Percentiles rank a stretch among this genome's conserved stretches.
Evolutionary conservation across 768 basidiomycete species (phyloP).

Genomic region (Suillus hirtellus): DNA sequence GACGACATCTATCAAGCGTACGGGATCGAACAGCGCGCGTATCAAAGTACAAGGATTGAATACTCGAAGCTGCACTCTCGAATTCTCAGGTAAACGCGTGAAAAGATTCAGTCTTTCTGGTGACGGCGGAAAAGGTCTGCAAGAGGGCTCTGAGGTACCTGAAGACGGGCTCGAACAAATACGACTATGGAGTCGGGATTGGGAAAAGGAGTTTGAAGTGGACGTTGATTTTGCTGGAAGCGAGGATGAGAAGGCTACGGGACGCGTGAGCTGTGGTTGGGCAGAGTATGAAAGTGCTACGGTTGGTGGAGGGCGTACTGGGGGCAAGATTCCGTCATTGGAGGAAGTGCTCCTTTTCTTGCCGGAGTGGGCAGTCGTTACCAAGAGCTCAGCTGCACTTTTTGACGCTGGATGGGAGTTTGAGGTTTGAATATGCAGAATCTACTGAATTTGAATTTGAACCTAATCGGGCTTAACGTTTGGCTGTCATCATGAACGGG

Average conservation of each 20-base stretch:
- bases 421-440: slow-evolving; percentile 5
- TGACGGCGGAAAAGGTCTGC: slow-evolving; percentile 36
- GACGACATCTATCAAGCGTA: slow-evolving; percentile 40
- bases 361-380: slow-evolving; percentile 67
- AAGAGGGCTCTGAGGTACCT: slow-evolving; percentile 42
- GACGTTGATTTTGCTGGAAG: slow-evolving; percentile 48
- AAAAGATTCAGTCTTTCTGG: slow-evolving; percentile 42
- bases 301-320: slow-evolving; percentile 41
- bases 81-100: slow-evolving; percentile 52
- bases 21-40: slow-evolving; percentile 44
- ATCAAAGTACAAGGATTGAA: slow-evolving; percentile 56
- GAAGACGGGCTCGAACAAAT: slow-evolving; percentile 39
- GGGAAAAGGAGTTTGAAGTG: slow-evolving; percentile 55
- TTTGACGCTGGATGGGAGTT: slow-evolving; percentile 46
- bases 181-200: slow-evolving; percentile 61
- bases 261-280: slow-evolving; percentile 63
- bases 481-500: too few species aligned
- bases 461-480: too few species aligned
- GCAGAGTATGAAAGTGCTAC: slow-evolving; percentile 64
- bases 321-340: slow-evolving; percentile 61
- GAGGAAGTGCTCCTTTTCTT: slow-evolving; percentile 66
- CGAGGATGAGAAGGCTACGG: slow-evolving; percentile 29
- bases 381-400: slow-evolving; percentile 55
- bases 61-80: slow-evolving; percentile 63
- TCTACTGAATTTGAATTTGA: too few species aligned